A percentile compares a stretch with the other conserved stretches of the same genome.
Conservation (phyloP, 2,329 filamentous ascomycete genomes). For the Fusarium nanum region DNA sequence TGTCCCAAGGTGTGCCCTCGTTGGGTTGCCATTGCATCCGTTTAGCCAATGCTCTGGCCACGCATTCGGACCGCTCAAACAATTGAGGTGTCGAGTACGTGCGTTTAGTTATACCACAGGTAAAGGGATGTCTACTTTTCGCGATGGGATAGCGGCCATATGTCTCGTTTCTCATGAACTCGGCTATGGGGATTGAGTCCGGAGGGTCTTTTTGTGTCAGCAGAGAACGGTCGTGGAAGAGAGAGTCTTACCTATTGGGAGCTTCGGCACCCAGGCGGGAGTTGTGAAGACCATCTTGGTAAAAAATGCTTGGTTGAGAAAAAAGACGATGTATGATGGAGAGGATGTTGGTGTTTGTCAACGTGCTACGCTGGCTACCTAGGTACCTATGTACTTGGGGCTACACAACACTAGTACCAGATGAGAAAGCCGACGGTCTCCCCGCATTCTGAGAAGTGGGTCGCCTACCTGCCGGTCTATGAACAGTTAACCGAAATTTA, state of each 20-base stretch:
- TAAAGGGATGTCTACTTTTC: constrained; percentile 76
- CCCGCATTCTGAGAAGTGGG: background rate
- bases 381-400: background rate
- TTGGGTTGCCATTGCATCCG: constrained; percentile 77
- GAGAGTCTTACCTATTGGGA: constrained; percentile 1
- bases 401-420: background rate
- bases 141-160: constrained; percentile 64
- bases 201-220: constrained; percentile 15
- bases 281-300: constrained; percentile 10
- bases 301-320: rapidly evolving
- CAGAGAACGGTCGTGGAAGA: background rate
- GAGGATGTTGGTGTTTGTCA: background rate
- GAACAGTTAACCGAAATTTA: background rate
- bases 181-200: constrained; percentile 16
- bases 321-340: background rate
- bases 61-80: constrained; percentile 71
- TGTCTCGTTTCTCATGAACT: constrained; percentile 19
- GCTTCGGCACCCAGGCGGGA: constrained; percentile 5
- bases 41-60: constrained; percentile 71
- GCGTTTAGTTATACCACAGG: constrained; percentile 79
- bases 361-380: background rate
- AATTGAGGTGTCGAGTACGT: constrained; percentile 73
- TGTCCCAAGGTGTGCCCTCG: constrained; percentile 81
- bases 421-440: background rate
- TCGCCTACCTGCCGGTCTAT: background rate